A percentile compares a stretch with the other conserved stretches of the same genome.
These are phyloP conservation scores for Suhomyces atakaporum DNA, from an alignment of 1,139 yeast species.

Conservation along the genomic window DNA sequence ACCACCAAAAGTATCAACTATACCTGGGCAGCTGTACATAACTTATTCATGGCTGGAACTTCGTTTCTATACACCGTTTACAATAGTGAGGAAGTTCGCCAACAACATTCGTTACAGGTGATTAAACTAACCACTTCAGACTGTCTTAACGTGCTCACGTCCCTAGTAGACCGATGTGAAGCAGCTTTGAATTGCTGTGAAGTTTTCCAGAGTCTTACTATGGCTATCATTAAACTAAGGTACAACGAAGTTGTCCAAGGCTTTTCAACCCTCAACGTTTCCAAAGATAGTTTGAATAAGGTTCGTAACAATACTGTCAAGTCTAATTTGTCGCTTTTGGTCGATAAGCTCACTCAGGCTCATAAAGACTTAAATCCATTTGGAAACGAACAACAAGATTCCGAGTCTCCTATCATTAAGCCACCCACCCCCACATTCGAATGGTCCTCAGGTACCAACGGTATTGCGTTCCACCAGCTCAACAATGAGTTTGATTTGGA, in stretches of 20 bases:
- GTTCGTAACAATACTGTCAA: conserved; percentile 40
- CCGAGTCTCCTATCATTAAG: neutral
- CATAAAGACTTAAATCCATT: conserved; percentile 6
- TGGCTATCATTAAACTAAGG: conserved; percentile 67
- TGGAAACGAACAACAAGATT: conserved; percentile 1
- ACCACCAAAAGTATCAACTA: conserved; percentile 65
- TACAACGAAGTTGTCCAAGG: conserved; percentile 47
- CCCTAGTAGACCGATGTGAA: conserved; percentile 70
- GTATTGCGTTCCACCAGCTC: neutral
- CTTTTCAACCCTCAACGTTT: conserved; percentile 15
- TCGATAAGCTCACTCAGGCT: conserved; percentile 24
- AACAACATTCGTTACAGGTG: conserved; percentile 47
- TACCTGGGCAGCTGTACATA: conserved; percentile 94
- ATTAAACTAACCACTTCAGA: conserved; percentile 58
- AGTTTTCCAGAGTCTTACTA: conserved; percentile 68
- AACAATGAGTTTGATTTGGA: conserved; percentile 32
- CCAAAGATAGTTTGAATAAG: conserved; percentile 20
- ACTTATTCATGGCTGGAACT: conserved; percentile 85
- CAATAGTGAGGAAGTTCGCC: conserved; percentile 59
- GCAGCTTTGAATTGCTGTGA: conserved; percentile 76
- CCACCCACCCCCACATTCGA: conserved; percentile 26
- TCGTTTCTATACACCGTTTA: conserved; percentile 77
- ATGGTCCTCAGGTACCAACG: conserved; percentile 25
- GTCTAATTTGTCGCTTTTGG: conserved; percentile 41
- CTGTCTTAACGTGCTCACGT: conserved; percentile 61